Percentiles rank a stretch among this genome's conserved stretches.
phyloP scores from a whole-genome alignment of 2,329 filamentous ascomycete species.

The Chaetomium sp. region DNA sequence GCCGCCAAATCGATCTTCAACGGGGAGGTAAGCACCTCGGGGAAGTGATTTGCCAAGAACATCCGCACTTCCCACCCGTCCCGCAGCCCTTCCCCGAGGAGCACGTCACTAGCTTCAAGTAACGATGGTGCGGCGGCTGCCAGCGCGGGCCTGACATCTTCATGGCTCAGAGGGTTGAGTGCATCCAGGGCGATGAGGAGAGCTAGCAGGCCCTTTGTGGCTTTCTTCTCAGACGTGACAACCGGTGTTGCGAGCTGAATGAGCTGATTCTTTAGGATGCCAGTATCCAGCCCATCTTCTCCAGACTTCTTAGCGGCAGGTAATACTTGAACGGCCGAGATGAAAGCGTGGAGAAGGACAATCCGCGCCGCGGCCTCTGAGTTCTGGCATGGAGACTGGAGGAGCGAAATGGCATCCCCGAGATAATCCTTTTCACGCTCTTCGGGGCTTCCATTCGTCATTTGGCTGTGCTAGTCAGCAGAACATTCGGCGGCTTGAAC shows the following conservation, averaged over 20 bases:
- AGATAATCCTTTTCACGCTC: conserved; percentile 34
- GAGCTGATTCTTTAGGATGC: conserved; percentile 8
- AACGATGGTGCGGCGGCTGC: conserved; percentile 8
- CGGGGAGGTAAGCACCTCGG: conserved; percentile 27
- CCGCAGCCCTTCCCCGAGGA: conserved; percentile 18
- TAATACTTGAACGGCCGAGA: conserved; percentile 11
- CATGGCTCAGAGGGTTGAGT: conserved; percentile 17
- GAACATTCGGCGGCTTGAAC: no score
- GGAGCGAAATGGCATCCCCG: conserved; percentile 22
- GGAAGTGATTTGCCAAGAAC: conserved; percentile 36
- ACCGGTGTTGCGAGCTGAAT: conserved; percentile 6
- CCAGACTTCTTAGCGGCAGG: conserved; percentile 13
- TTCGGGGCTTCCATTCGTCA: conserved; percentile 36
- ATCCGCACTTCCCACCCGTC: conserved; percentile 41
- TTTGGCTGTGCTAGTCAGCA: conserved; percentile 31
- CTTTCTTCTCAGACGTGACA: conserved; percentile 12
- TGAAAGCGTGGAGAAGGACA: conserved; percentile 17
- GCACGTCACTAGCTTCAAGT: conserved; percentile 19
- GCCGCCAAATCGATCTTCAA: conserved; percentile 30
- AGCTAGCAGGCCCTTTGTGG: conserved; percentile 12
- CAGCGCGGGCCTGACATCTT: conserved; percentile 12
- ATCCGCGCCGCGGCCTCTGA: conserved; percentile 12
- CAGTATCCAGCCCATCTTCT: conserved; percentile 10
- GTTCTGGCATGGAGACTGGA: conserved; percentile 17
- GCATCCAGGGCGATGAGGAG: conserved; percentile 22